Evolutionary conservation across 129 eudicot species (phyloP), one percentile per base, ranked within the genome.

Genomic region (Arctium minus): DNA sequence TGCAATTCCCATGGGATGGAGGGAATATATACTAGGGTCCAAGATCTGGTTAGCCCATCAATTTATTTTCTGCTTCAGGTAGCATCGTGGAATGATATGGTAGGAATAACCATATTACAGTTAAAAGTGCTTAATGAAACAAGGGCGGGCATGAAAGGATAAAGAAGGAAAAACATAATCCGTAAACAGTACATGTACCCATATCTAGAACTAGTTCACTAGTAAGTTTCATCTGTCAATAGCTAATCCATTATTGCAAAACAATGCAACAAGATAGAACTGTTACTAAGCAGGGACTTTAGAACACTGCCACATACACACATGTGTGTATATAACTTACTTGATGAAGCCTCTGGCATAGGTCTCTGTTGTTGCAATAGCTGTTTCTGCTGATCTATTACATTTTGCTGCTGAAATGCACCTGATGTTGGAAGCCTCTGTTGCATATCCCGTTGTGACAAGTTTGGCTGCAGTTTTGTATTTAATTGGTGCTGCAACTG

Each of bases 371-470:
- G 80, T 82, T 91, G 98, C 74, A 83, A 77, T 56, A 93, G 67
- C 87, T 87, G 92, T 87, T 93, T 91, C 90, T 91, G 97, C 44
- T 86, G 97, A 81, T 93, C 92, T 38, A 81, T 72, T 50, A 86
- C 74, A 79, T 85, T 88, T 72, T 88, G 96, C 72, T 88, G 96
- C 82, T 89, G 94, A 83, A 93, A 86, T 36, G 88, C 78, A 64
- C 88, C 89, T 12, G 94, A 82, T 70, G 89, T 74, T 82, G 86
- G 91, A 56, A 87, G 80, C 87, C 96, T 87, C 67, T 89, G 97
- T 79, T 93, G 98, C 91, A 93, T 84, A 44, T 89, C 94, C 27
- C 89, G 88, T 70, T 81, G 97, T n/a, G 90, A 72, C 33, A 87
- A 48, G 77, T 89, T 93, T 70, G 88, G 38, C 85, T 82, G 87